A percentile compares a stretch with the other conserved stretches of the same genome.
These are phyloP conservation scores for Niveomyces coronatus DNA, from an alignment of 2,329 filamentous ascomycete species.

Conservation along the genomic window DNA sequence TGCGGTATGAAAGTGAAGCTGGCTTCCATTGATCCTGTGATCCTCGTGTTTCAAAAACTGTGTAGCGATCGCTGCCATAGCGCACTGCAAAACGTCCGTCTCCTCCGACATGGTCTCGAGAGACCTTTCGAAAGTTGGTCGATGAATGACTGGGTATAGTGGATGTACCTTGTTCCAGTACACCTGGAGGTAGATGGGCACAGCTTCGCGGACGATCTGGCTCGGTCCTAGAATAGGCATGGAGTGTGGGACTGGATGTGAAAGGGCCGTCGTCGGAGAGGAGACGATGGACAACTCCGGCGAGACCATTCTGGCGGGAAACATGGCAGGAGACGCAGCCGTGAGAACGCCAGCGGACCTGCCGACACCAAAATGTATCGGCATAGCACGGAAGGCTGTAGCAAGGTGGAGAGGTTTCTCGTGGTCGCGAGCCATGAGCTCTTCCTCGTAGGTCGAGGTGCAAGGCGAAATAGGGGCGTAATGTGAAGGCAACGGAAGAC, in stretches of 20 bases:
- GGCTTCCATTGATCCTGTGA: conserved; percentile 38
- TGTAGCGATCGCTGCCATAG: conserved; percentile 48
- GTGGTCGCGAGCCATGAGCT: conserved; percentile 25
- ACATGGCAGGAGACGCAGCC: conserved; percentile 31
- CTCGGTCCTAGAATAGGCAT: conserved; percentile 20
- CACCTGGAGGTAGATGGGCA: conserved; percentile 39
- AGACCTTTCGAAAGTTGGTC: conserved; percentile 30
- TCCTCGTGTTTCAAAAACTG: conserved; percentile 39
- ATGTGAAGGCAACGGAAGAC: background rate
- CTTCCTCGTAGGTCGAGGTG: conserved; percentile 27
- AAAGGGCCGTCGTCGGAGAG: background rate
- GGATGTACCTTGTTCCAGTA: conserved; percentile 44
- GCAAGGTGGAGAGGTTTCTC: conserved; percentile 26
- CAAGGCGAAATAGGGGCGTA: conserved; percentile 12
- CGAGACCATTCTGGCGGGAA: conserved; percentile 16
- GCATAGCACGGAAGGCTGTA: conserved; percentile 36
- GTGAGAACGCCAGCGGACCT: conserved; percentile 40
- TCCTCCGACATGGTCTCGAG: conserved; percentile 22
- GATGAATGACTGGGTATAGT: conserved; percentile 41
- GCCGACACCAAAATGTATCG: conserved; percentile 35
- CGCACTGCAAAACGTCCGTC: conserved; percentile 35
- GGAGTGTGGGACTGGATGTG: background rate
- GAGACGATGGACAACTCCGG: background rate
- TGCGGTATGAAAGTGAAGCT: conserved; percentile 41
- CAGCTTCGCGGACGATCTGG: conserved; percentile 28